phyloP scores from a whole-genome alignment of 2,329 filamentous ascomycete genomes.

The Sporothrix humicola region DNA sequence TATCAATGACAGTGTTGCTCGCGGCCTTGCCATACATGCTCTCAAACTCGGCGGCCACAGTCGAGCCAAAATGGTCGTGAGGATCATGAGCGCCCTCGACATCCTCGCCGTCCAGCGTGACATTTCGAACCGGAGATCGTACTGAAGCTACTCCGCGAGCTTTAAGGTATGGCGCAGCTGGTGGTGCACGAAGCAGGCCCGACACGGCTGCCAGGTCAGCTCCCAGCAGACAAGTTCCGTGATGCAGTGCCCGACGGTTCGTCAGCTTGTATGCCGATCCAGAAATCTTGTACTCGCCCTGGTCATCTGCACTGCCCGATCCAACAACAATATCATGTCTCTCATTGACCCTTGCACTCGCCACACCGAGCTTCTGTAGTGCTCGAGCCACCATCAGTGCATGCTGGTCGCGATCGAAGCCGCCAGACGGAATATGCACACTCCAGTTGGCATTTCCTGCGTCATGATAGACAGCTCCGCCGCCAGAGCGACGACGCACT shows the following conservation, averaged over 20 bases:
- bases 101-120: constrained; percentile 45
- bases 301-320: neutral
- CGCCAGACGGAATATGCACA: constrained; percentile 78
- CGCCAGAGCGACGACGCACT: constrained; percentile 84
- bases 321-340: constrained; percentile 88
- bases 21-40: constrained; percentile 64
- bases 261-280: constrained; percentile 96
- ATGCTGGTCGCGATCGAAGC: constrained; percentile 84
- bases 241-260: constrained; percentile 77
- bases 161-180: constrained; percentile 72
- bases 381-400: constrained; percentile 93
- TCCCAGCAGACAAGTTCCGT: constrained; percentile 84
- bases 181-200: constrained; percentile 73
- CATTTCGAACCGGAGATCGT: constrained; percentile 80
- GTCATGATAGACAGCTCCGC: constrained; percentile 94
- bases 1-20: constrained; percentile 43
- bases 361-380: constrained; percentile 69
- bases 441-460: constrained; percentile 92
- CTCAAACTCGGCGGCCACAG: constrained; percentile 69
- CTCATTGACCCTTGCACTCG: constrained; percentile 75
- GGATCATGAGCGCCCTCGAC: neutral
- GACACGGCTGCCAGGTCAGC: constrained; percentile 76
- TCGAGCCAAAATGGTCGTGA: constrained; percentile 53
- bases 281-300: constrained; percentile 69
- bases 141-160: constrained; percentile 92